Conservation (phyloP, 805 yeast species). For the Teunomyces cretensis region DNA sequence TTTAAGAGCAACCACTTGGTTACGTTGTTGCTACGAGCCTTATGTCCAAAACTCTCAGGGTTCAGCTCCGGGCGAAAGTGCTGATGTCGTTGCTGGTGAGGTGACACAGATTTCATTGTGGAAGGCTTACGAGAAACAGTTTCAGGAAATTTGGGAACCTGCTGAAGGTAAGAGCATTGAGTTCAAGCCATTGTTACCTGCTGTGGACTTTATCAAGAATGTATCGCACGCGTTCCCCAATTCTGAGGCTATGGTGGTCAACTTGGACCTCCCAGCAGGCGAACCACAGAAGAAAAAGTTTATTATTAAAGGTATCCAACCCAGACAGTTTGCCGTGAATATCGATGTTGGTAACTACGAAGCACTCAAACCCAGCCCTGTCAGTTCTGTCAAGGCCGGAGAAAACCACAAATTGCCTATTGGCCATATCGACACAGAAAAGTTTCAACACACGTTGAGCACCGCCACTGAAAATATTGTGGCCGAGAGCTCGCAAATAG, state of each 20-base stretch:
- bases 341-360: constrained; percentile 45
- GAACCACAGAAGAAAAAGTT: constrained; percentile 66
- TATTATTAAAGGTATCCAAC: constrained; percentile 92
- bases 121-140: constrained; percentile 91
- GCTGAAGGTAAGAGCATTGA: constrained; percentile 38
- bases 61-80: constrained; percentile 7
- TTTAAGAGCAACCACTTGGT: constrained; percentile 89
- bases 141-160: constrained; percentile 59
- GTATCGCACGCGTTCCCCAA: constrained; percentile 85
- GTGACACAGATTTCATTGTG: constrained; percentile 94
- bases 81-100: constrained; percentile 53
- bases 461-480: constrained; percentile 22
- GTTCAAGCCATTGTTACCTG: constrained; percentile 63
- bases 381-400: constrained; percentile 10
- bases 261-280: constrained; percentile 43
- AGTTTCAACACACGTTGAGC: constrained; percentile 29
- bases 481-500: constrained; percentile 19
- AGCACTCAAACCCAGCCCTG: constrained; percentile 29
- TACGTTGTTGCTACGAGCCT: constrained; percentile 86
- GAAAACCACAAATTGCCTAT: constrained; percentile 25
- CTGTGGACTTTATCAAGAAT: constrained; percentile 94
- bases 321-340: constrained; percentile 61
- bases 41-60: constrained; percentile 30
- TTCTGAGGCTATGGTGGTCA: constrained; percentile 91
- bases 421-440: constrained; percentile 36